These are phyloP conservation scores for Bolboschoenoplectus hybrid DNA, from an alignment of 202 grass and related monocot species.

Conservation along the genomic window DNA sequence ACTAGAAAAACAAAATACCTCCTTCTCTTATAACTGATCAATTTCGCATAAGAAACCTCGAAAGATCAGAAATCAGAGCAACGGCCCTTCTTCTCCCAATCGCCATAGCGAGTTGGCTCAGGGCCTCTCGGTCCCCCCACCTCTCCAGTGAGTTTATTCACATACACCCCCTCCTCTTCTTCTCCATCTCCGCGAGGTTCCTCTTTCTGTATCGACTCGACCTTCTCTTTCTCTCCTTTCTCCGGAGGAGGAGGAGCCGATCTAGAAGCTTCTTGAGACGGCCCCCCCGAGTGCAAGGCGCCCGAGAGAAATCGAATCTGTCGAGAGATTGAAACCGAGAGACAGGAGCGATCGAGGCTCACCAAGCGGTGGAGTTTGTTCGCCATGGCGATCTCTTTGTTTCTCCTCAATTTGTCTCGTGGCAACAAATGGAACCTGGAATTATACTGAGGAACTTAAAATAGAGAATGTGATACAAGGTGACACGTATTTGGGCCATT, in stretches of 20 bases:
- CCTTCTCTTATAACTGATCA: neutral
- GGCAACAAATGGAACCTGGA: neutral
- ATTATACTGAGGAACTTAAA: neutral
- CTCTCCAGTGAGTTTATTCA: conserved; percentile 73
- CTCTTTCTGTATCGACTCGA: neutral
- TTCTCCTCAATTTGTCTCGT: neutral
- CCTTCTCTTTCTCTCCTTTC: conserved; percentile 32
- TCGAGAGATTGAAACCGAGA: neutral
- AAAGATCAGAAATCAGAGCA: conserved; percentile 87
- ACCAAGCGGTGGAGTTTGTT: conserved; percentile 44
- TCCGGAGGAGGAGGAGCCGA: neutral
- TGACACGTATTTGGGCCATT: neutral
- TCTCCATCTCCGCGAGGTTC: conserved; percentile 1
- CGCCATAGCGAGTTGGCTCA: conserved; percentile 86
- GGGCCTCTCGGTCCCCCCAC: conserved; percentile 78
- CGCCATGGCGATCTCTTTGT: conserved; percentile 20
- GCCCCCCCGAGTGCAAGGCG: neutral
- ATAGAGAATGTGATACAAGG: neutral
- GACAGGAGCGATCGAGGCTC: neutral
- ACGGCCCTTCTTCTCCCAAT: conserved; percentile 82
- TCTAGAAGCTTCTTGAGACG: conserved; percentile 30
- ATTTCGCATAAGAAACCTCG: neutral
- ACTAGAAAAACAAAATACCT: conserved; percentile 20
- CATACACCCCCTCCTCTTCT: conserved; percentile 24
- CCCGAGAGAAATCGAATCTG: conserved; percentile 25